Evolutionary conservation across 2,329 filamentous ascomycete genomes (phyloP).

Genomic region (Penicillium sp.): DNA sequence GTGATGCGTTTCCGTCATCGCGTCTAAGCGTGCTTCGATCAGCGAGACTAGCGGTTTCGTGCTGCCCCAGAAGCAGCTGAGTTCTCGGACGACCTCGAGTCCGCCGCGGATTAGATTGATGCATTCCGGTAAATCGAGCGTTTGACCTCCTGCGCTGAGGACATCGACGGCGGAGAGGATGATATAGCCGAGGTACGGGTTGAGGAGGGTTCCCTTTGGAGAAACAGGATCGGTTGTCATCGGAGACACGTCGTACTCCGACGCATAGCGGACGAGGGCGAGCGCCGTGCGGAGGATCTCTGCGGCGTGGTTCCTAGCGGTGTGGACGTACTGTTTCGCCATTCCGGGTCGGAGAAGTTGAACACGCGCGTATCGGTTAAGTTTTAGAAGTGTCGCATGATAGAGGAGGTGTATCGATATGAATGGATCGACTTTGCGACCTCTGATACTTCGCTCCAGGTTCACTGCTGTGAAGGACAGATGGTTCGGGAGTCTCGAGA

Average conservation of each 20-base stretch:
- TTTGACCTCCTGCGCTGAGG: conserved; percentile 63
- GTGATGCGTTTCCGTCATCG: conserved; percentile 46
- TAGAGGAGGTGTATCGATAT: conserved; percentile 71
- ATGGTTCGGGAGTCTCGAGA: conserved; percentile 58
- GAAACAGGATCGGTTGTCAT: conserved; percentile 23
- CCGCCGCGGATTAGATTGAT: conserved; percentile 61
- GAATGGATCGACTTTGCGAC: conserved; percentile 62
- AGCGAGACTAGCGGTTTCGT: conserved; percentile 57
- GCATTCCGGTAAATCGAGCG: conserved; percentile 57
- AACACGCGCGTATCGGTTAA: conserved; percentile 65
- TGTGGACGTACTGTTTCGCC: conserved; percentile 53
- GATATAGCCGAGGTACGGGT: conserved; percentile 67
- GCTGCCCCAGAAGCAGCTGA: conserved; percentile 65
- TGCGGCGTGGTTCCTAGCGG: conserved; percentile 58
- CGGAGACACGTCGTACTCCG: conserved; percentile 29
- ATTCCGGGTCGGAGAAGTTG: conserved; percentile 48
- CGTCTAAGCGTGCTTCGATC: conserved; percentile 53
- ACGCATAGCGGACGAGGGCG: conserved; percentile 30
- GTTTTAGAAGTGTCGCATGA: conserved; percentile 66
- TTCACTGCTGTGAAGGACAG: conserved; percentile 62
- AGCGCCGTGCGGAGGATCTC: conserved; percentile 55
- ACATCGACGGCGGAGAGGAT: conserved; percentile 70
- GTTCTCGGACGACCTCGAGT: conserved; percentile 59
- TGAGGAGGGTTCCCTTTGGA: conserved; percentile 53
- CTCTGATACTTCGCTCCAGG: conserved; percentile 59